phyloP scores from a whole-genome alignment of 768 basidiomycete genomes.

The Tylopilus felleus region DNA sequence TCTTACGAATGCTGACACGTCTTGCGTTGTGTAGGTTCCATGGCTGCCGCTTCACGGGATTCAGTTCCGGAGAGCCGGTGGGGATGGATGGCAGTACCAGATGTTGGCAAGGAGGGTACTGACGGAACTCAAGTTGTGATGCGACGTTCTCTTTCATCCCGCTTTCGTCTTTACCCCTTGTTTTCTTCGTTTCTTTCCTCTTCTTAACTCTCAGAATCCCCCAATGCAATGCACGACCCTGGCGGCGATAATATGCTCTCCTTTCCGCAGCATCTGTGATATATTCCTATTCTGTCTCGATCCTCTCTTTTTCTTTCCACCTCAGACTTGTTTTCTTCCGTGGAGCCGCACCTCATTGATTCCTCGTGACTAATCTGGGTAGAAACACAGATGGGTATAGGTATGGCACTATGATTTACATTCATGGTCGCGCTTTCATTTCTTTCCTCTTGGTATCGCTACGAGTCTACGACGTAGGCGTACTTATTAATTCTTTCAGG shows the following conservation, averaged over 20 bases:
- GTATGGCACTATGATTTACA: background rate
- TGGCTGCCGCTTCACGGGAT: slow-evolving; percentile 92
- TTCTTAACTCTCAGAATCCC: background rate
- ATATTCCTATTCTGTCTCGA: slow-evolving; percentile 12
- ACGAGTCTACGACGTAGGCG: background rate
- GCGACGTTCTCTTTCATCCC: background rate
- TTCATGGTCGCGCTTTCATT: background rate
- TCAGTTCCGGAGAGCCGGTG: slow-evolving; percentile 87
- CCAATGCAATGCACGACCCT: slow-evolving; percentile 9
- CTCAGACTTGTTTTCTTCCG: background rate
- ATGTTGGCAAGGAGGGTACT: slow-evolving; percentile 88
- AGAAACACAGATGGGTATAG: background rate
- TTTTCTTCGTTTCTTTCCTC: background rate
- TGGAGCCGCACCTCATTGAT: background rate
- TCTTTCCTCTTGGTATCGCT: background rate
- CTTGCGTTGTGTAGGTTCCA: slow-evolving; percentile 59
- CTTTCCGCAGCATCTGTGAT: slow-evolving; percentile 16
- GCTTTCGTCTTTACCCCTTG: background rate
- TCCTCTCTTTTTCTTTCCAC: background rate
- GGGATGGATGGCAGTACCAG: slow-evolving; percentile 97
- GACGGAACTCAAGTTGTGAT: slow-evolving; percentile 82
- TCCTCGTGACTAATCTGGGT: background rate
- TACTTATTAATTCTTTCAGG: background rate
- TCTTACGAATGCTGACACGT: background rate
- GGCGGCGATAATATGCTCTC: slow-evolving; percentile 24